Base-by-base conservation (phyloP, 768 basidiomycete genomes). In the Termitomyces eurrhizus region DNA sequence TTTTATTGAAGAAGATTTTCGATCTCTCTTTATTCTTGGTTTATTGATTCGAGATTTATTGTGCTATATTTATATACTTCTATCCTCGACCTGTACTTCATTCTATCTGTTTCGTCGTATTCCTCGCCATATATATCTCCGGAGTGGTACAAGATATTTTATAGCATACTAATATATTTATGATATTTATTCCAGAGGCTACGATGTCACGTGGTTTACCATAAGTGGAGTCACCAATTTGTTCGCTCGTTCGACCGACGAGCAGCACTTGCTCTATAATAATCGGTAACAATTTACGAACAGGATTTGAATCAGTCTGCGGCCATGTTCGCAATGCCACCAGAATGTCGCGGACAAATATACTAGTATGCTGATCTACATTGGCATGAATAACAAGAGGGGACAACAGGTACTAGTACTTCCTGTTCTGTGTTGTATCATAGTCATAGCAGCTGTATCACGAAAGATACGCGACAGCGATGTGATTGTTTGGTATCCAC, bases 281-380 rank as follows among this genome's bases (percentile, higher is more conserved):
- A 13, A 12, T 21, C 11, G 3, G 11, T 26, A 24, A 24, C 12
- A 13, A 7, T 37, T 65, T 36, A 68, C n/a, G 69, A 66, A 21
- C 71, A 63, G 6, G 78, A 77, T 62, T 80, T 80, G 67, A 80
- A 80, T 45, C 83, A 63, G 62, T 80, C 78, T 1, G 79, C 81
- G 12, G 80, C 81, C 66, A 81, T 81, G 70, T 83, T 81, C 7
- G 80, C 81, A n/a, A 85, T 73, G 18, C 79, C 81, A 65, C 81
- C 29, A 84, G 39, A 82, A 66, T 59, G 81, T 80, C 9, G 78
- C 74, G 35, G 74, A 74, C 57, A 81, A 60, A 62, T 81, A 78
- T 3, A 21, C 21, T 21, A n/a, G n/a, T n/a, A 79, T 79, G 60
- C 77, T 78, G 49, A 84, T 65, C 56, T 82, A 79, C 42, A 80